Percentiles rank a stretch among this genome's conserved stretches.
Conservation (phyloP, 257 asterid species). For the Pogostemon cablin region DNA sequence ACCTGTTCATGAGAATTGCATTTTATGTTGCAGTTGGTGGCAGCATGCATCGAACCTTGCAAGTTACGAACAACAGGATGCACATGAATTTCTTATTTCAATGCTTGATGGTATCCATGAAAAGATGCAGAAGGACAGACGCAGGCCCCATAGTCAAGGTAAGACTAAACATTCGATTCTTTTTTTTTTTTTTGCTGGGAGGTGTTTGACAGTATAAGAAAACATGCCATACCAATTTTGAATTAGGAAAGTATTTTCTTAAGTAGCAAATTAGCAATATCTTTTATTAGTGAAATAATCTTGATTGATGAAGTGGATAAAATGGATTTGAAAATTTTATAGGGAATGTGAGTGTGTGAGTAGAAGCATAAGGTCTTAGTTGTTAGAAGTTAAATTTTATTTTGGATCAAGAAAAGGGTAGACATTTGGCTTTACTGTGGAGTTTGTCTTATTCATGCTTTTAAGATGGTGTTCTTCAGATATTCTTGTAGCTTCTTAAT, state of each 20-base stretch:
- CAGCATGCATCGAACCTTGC: constrained; percentile 98
- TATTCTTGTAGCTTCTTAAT: constrained; percentile 3
- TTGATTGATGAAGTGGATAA: background rate
- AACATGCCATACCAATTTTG: background rate
- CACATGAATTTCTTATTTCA: constrained; percentile 95
- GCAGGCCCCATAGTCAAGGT: constrained; percentile 67
- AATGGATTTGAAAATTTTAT: background rate
- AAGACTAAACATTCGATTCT: constrained; percentile 19
- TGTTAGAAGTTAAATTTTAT: background rate
- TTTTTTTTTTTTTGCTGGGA: background rate
- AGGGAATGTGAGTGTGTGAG: background rate
- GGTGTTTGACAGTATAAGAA: constrained; percentile 5
- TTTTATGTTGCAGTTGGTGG: constrained; percentile 84
- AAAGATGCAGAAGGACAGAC: constrained; percentile 72
- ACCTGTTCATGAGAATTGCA: constrained; percentile 31
- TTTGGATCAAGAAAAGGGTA: constrained; percentile 6
- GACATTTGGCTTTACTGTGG: background rate
- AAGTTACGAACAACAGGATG: constrained; percentile 96
- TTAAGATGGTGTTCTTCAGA: background rate
- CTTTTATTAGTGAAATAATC: too few species aligned
- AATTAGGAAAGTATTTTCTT: too few species aligned
- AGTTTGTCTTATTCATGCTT: constrained; percentile 23
- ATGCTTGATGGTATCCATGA: constrained; percentile 94
- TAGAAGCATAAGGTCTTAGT: background rate
- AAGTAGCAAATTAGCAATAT: too few species aligned